phyloP scores from a whole-genome alignment of 2,329 filamentous ascomycete genomes.

The Talaromyces sp. region DNA sequence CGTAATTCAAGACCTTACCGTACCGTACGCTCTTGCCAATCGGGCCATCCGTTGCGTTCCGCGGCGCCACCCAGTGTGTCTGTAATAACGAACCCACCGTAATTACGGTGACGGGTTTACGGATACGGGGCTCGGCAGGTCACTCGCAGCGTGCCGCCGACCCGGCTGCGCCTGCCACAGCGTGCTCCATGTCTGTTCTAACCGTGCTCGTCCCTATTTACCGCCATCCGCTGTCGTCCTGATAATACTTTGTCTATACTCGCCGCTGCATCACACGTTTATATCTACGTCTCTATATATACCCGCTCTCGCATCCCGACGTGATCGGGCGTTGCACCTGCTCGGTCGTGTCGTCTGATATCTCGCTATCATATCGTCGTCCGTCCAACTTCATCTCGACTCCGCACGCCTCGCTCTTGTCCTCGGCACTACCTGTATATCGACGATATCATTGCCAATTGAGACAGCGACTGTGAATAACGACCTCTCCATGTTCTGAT shows the following conservation, averaged over 20 bases:
- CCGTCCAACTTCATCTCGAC: not conserved
- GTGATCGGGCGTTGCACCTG: not conserved
- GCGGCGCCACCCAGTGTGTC: not conserved
- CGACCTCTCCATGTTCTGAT: conserved; percentile 2
- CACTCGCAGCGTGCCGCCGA: not conserved
- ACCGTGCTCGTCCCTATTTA: not conserved
- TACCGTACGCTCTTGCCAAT: not conserved
- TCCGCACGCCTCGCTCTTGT: not conserved
- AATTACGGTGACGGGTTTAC: not conserved
- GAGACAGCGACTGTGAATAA: not conserved
- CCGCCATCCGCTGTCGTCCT: not conserved
- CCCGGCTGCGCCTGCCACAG: not conserved
- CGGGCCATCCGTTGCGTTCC: not conserved
- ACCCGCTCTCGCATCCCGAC: not conserved
- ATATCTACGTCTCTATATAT: not conserved
- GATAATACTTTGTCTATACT: not conserved
- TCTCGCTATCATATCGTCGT: not conserved
- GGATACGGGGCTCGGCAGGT: not conserved
- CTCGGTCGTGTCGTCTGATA: not conserved
- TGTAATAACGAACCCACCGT: not conserved
- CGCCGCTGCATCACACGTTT: not conserved
- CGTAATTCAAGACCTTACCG: not conserved
- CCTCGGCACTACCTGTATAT: not conserved
- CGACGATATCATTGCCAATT: not conserved
- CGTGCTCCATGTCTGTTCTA: not conserved